phyloP scores from a whole-genome alignment of 1,284 basidiomycete genomes.

The Naganishia cerealis region DNA sequence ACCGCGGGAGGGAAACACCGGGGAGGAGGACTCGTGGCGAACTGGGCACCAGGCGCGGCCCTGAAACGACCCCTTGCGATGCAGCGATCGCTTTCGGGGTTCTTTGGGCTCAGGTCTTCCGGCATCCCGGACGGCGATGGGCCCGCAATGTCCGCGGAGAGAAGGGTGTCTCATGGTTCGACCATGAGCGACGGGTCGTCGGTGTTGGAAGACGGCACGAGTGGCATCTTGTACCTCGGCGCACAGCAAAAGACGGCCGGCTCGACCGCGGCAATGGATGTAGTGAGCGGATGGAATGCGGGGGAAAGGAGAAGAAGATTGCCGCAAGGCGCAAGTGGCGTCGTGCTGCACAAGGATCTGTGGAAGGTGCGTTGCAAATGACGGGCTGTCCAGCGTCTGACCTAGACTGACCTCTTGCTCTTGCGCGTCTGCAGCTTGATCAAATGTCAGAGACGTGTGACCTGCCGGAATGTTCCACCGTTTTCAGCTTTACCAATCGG shows the following conservation, averaged over 20 bases:
- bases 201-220: slow-evolving; percentile 13
- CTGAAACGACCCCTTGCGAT: slow-evolving; percentile 3
- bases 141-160: too few species aligned
- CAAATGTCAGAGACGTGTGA: slow-evolving; percentile 31
- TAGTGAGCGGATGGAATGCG: slow-evolving; percentile 6
- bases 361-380: slow-evolving; percentile 24
- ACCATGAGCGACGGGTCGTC: slow-evolving; percentile 12
- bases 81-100: slow-evolving; percentile 14
- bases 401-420: not conserved
- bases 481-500: slow-evolving; percentile 28
- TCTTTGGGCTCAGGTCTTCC: slow-evolving; percentile 4
- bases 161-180: slow-evolving; percentile 8
- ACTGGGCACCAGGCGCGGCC: slow-evolving; percentile 18
- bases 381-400: not conserved
- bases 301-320: slow-evolving; percentile 15
- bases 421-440: slow-evolving; percentile 15
- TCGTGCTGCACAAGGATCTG: slow-evolving; percentile 29
- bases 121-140: not conserved
- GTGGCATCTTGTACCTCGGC: slow-evolving; percentile 12
- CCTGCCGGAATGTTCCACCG: slow-evolving; percentile 15
- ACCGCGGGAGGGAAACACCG: too few species aligned
- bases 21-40: slow-evolving; percentile 11
- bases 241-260: not conserved
- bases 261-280: not conserved
- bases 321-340: slow-evolving; percentile 17